Evolutionary conservation across 208 protist species (phyloP).

Genomic region (Leishmania mexicana): DNA sequence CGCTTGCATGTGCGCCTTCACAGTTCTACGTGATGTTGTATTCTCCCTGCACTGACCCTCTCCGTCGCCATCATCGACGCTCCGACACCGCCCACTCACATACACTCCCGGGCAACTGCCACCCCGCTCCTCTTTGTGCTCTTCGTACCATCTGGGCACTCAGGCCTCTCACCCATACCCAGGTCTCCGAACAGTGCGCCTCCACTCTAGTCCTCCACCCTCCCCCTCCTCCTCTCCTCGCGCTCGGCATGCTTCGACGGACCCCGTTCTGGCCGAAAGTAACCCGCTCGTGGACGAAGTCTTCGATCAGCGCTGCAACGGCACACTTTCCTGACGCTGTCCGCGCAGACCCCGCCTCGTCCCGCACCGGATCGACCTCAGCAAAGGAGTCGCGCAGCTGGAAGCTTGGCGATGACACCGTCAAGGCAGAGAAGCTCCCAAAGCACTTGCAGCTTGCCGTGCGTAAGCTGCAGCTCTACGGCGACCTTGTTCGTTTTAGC

Average conservation of each 20-base stretch:
- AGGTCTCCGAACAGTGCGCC: background rate
- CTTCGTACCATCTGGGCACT: background rate
- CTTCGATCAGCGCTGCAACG: slow-evolving; percentile 51
- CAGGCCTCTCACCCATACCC: background rate
- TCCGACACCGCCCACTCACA: background rate
- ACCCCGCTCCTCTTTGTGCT: background rate
- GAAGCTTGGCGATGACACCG: slow-evolving; percentile 50
- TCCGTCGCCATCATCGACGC: background rate
- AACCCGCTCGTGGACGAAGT: slow-evolving; percentile 74
- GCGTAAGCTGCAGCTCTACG: slow-evolving; percentile 51
- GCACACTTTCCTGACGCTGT: slow-evolving; percentile 81
- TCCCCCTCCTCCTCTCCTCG: background rate
- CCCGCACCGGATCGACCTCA: slow-evolving; percentile 42
- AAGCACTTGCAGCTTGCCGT: slow-evolving; percentile 40
- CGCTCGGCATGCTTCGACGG: slow-evolving; percentile 57
- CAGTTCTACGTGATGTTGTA: background rate
- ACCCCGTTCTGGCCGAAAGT: slow-evolving; percentile 58
- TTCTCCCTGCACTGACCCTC: background rate
- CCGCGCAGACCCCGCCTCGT: slow-evolving; percentile 52
- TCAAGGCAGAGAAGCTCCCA: slow-evolving; percentile 34
- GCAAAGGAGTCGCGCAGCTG: slow-evolving; percentile 75
- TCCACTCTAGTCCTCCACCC: background rate
- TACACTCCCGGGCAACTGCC: background rate
- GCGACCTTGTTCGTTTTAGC: slow-evolving; percentile 63
- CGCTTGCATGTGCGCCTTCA: too few species aligned